A percentile compares a stretch with the other conserved stretches of the same genome.
phyloP scores from a whole-genome alignment of 2,329 filamentous ascomycete species.

The Exophiala lecanii-corni region DNA sequence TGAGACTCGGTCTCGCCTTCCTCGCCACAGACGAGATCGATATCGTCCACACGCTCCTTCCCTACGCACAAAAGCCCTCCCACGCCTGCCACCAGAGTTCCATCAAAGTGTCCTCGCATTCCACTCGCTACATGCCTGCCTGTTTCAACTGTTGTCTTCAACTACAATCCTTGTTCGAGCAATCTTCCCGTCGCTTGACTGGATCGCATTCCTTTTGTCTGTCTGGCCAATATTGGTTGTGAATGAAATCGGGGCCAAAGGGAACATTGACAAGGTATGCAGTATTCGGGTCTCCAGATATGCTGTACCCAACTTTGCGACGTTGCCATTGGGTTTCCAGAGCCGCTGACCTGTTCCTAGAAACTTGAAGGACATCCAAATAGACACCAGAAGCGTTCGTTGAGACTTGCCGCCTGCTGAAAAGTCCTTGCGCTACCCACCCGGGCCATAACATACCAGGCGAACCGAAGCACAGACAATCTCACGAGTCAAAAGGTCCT shows the following conservation, averaged over 20 bases:
- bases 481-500: too few species aligned
- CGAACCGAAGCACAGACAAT: background rate
- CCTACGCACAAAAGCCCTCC: too few species aligned
- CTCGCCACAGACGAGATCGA: background rate
- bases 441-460: background rate
- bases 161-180: too few species aligned
- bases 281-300: constrained; percentile 11
- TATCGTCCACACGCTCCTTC: background rate
- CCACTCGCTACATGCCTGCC: too few species aligned
- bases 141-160: too few species aligned
- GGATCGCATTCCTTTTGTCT: constrained; percentile 6
- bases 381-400: constrained; percentile 19
- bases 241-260: constrained; percentile 20
- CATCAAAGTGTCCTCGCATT: too few species aligned
- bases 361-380: constrained; percentile 22
- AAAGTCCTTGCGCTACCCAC: background rate
- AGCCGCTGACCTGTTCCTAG: constrained; percentile 19
- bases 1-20: background rate
- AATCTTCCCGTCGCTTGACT: background rate
- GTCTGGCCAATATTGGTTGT: constrained; percentile 21
- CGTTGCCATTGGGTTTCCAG: constrained; percentile 13
- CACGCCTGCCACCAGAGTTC: too few species aligned
- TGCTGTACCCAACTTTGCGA: constrained; percentile 14
- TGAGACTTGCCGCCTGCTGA: background rate
- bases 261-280: constrained; percentile 19